A percentile compares a stretch with the other conserved stretches of the same genome.
Evolutionary conservation across 495 filamentous ascomycete genomes (phyloP).

Genomic region (Articulospora tetracladia): DNA sequence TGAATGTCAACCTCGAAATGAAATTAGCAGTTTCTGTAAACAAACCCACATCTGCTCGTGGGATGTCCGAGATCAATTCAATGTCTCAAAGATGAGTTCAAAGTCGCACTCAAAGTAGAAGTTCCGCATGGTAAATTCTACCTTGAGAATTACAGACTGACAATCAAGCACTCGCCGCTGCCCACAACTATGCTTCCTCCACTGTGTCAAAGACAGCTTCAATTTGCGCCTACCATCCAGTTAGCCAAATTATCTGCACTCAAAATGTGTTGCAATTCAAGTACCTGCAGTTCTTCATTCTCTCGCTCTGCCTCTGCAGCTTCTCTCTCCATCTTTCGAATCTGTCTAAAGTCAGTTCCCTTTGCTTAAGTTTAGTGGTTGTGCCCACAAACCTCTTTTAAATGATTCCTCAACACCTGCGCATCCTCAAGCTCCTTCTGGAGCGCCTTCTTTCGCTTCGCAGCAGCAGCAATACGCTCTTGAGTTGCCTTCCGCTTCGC

Average conservation of each 20-base stretch:
- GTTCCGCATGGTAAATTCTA: neutral
- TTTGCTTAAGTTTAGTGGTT: no score
- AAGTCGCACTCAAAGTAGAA: neutral
- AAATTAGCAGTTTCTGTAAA: no score
- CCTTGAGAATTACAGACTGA: neutral
- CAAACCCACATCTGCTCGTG: no score
- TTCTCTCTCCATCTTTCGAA: neutral
- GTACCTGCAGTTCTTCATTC: conserved; percentile 2
- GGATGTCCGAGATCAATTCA: no score
- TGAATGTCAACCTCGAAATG: no score
- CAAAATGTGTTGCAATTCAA: neutral
- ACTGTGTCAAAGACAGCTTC: neutral
- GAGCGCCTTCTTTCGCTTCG: neutral
- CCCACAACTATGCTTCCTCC: neutral
- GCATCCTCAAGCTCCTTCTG: neutral
- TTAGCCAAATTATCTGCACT: neutral
- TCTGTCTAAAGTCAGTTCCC: neutral
- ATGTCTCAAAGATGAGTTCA: no score
- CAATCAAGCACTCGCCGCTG: neutral
- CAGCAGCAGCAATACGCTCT: neutral
- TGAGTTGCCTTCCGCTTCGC: neutral
- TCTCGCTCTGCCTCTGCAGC: neutral
- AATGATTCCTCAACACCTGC: neutral
- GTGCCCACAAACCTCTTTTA: no score
- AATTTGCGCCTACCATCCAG: neutral